Evolutionary conservation across 805 yeast species (phyloP), one percentile per base, ranked within the genome.

Genomic region (Cyberlindnera americana): DNA sequence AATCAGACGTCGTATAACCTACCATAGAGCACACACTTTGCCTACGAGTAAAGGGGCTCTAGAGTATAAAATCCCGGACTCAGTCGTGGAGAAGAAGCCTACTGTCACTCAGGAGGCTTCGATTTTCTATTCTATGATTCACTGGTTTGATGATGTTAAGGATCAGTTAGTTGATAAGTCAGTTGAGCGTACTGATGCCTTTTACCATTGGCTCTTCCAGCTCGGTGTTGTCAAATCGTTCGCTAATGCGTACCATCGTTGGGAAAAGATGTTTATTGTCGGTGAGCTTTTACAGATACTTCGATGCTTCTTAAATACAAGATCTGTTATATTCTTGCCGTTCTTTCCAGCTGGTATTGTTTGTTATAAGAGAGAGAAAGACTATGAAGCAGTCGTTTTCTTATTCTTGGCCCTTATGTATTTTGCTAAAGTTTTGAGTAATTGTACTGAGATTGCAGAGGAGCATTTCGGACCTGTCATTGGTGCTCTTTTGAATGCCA

Each of bases 401-500:
- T 29, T 51, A 31, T 49, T 51, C 15, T 24, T 51, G 26, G 44
- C 55, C 1, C 32, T 51, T 15, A 51, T 51, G 55, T 51, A 49
- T 29, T 51, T 51, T 26, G 52, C 55, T 3, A 51, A 51, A 35
- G 52, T 51, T 2, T 29, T 51, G 34, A 49, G 53, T 47, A 51
- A 51, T 31, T 42, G 46, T 18, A 52, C 56, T 5, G 56, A 52
- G 45, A 31, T 43, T 42, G 51, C 54, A 5, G 50, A 41, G 21
- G 49, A 44, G 24, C 54, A 52, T 39, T 49, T 44, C 19, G 56
- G 56, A 15, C 73, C 72, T 44, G 72, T 75, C 27, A 33, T 70
- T 21, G 76, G 76, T 17, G 75, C 76, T 1, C 56, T 71, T 41
- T 59, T 72, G 52, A 72, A 72, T 48, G 75, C 76, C 14, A 71